Evolutionary conservation across 2,329 filamentous ascomycete genomes (phyloP).

Genomic region (Ascochyta pisi): DNA sequence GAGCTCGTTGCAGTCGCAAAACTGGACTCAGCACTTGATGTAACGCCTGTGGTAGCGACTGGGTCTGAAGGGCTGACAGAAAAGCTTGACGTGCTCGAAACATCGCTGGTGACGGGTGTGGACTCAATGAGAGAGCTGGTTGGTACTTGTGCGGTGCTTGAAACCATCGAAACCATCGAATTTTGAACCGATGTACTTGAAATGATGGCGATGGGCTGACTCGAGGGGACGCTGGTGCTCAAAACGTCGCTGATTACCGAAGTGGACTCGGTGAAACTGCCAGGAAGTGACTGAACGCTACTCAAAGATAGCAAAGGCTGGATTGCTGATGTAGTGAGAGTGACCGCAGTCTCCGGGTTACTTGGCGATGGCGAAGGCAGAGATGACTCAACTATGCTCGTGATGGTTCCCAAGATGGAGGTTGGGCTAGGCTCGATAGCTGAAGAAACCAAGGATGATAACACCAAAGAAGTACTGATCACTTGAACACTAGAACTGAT

Average conservation of each 20-base stretch:
- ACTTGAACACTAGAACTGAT: neutral
- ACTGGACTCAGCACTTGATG: neutral
- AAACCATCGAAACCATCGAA: neutral
- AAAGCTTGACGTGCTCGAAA: neutral
- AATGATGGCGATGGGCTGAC: neutral
- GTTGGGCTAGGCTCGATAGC: neutral
- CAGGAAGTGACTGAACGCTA: neutral
- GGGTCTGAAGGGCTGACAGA: neutral
- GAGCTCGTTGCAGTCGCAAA: neutral
- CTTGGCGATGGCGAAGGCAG: neutral
- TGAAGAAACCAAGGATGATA: neutral
- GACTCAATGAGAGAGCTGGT: neutral
- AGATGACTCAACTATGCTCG: neutral
- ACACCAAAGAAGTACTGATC: neutral
- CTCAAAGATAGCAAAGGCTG: neutral
- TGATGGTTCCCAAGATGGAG: neutral
- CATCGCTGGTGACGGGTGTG: neutral
- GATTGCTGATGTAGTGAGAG: neutral
- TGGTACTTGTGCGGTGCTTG: neutral
- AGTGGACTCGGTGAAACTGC: neutral
- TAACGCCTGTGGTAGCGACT: neutral
- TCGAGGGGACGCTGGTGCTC: neutral
- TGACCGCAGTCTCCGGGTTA: neutral
- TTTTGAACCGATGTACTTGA: neutral
- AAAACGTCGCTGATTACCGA: neutral